A percentile compares a stretch with the other conserved stretches of the same genome.
Evolutionary conservation across 2,329 filamentous ascomycete genomes (phyloP).

Genomic region (Plectosphaerella plurivora): DNA sequence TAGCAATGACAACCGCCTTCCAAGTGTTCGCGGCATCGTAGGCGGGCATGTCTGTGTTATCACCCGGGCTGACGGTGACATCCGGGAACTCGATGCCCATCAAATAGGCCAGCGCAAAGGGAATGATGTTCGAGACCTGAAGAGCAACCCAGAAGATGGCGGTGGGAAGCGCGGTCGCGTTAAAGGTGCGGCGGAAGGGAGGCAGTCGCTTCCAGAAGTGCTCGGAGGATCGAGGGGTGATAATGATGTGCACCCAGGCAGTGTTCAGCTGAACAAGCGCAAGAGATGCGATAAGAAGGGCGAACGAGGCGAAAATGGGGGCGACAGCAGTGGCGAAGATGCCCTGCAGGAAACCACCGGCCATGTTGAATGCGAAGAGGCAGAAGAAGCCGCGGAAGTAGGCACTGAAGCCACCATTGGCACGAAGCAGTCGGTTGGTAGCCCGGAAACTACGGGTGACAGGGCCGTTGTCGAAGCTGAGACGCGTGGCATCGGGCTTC

Average conservation of each 20-base stretch:
- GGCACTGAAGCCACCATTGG: slow-evolving; percentile 59
- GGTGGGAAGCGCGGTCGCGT: slow-evolving; percentile 65
- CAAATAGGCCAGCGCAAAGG: slow-evolving; percentile 24
- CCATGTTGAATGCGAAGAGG: slow-evolving; percentile 32
- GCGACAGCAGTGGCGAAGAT: slow-evolving; percentile 41
- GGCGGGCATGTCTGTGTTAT: slow-evolving; percentile 30
- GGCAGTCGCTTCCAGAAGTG: slow-evolving; percentile 68
- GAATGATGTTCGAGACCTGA: slow-evolving; percentile 43
- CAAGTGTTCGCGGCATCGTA: slow-evolving; percentile 30
- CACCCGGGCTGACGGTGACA: slow-evolving; percentile 22
- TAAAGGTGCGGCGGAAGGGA: slow-evolving; percentile 57
- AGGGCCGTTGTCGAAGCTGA: slow-evolving; percentile 23
- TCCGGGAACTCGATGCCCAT: slow-evolving; percentile 38
- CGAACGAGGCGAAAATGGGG: slow-evolving; percentile 40
- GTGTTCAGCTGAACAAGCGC: slow-evolving; percentile 41
- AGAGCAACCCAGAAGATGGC: slow-evolving; percentile 56
- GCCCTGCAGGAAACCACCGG: slow-evolving; percentile 30
- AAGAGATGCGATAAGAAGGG: slow-evolving; percentile 54
- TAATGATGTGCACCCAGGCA: slow-evolving; percentile 82
- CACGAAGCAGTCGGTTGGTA: slow-evolving; percentile 51
- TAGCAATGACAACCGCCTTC: slow-evolving; percentile 42
- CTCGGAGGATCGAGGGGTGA: slow-evolving; percentile 62
- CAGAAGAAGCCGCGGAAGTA: slow-evolving; percentile 66
- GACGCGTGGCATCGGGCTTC: no score
- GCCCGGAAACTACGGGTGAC: slow-evolving; percentile 48